Conservation (phyloP, 2,329 filamentous ascomycete species). For the Cladophialophora psammophila region DNA sequence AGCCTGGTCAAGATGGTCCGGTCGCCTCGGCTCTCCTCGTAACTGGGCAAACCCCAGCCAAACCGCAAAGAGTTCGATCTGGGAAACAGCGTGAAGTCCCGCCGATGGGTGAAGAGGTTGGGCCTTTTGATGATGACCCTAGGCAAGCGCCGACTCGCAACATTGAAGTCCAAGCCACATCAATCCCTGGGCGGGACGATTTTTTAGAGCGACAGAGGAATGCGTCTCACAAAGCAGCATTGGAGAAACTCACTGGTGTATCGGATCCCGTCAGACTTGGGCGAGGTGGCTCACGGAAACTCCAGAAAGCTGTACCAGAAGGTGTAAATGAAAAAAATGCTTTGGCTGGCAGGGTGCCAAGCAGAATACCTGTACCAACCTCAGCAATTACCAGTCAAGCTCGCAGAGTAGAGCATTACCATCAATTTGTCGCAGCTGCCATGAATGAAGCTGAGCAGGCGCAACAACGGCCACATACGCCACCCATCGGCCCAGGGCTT, state of each 20-base stretch:
- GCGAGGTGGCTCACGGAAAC: conserved; percentile 32
- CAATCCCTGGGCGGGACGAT: conserved; percentile 11
- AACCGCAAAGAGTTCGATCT: conserved; percentile 9
- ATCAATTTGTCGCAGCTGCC: conserved; percentile 5
- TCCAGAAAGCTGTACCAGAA: conserved; percentile 31
- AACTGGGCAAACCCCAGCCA: background rate
- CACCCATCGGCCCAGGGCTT: conserved; percentile 29
- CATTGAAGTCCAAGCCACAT: conserved; percentile 7
- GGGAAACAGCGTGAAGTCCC: conserved; percentile 16
- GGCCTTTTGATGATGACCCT: background rate
- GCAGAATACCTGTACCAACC: conserved; percentile 33
- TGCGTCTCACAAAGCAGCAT: conserved; percentile 41
- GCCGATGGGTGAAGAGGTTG: background rate
- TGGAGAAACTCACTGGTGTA: conserved; percentile 38
- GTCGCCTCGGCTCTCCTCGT: background rate
- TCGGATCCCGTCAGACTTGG: conserved; percentile 24
- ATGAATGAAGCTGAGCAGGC: conserved; percentile 6
- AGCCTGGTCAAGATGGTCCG: conserved; percentile 3
- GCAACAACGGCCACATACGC: conserved; percentile 27
- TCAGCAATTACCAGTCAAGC: conserved; percentile 11
- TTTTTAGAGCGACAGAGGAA: conserved; percentile 35
- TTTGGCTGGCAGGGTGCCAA: conserved; percentile 20
- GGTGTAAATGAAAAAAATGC: background rate
- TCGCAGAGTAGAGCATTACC: conserved; percentile 9
- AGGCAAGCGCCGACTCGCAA: background rate